phyloP scores from a whole-genome alignment of 2,329 filamentous ascomycete species.

The Nigrospora osmanthi region DNA sequence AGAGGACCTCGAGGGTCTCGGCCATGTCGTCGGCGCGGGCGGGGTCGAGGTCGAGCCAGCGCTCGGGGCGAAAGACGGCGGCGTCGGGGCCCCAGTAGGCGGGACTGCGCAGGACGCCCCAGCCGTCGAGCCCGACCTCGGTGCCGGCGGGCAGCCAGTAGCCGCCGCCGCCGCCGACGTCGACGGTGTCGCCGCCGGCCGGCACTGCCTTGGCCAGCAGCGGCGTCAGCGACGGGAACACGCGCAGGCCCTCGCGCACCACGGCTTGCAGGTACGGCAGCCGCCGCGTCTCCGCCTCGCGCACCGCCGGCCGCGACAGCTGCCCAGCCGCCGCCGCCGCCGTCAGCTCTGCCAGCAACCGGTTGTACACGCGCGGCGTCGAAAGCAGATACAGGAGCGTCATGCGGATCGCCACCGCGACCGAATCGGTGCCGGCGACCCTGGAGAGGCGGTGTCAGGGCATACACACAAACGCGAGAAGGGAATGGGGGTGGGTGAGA shows the following conservation, averaged over 20 bases:
- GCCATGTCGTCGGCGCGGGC: slow-evolving; percentile 3
- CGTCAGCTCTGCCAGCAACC: slow-evolving; percentile 6
- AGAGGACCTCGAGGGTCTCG: slow-evolving; percentile 7
- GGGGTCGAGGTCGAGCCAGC: slow-evolving; percentile 29
- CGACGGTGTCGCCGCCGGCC: slow-evolving; percentile 16
- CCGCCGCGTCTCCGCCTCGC: slow-evolving; percentile 8
- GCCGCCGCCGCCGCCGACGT: too few relatives aligned
- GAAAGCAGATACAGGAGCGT: slow-evolving; percentile 4
- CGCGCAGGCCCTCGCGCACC: slow-evolving; percentile 30
- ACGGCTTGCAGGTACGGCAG: slow-evolving; percentile 27
- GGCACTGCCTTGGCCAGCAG: slow-evolving; percentile 21
- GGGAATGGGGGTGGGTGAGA: too few relatives aligned
- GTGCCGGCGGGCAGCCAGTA: slow-evolving; percentile 29
- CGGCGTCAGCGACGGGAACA: slow-evolving; percentile 23
- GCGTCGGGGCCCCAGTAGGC: slow-evolving; percentile 23
- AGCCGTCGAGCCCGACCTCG: slow-evolving; percentile 28
- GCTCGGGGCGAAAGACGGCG: slow-evolving; percentile 29
- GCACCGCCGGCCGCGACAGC: slow-evolving; percentile 2
- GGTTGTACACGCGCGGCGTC: slow-evolving; percentile 5
- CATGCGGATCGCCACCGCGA: slow-evolving; percentile 7
- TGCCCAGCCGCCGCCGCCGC: background rate
- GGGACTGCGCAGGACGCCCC: slow-evolving; percentile 26
- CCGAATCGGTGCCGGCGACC: slow-evolving; percentile 6
- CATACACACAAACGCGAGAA: too few relatives aligned
- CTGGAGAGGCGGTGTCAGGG: background rate